A percentile compares a stretch with the other conserved stretches of the same genome.
phyloP scores from a whole-genome alignment of 1,139 yeast species.

The Scheffersomyces parashehatae region DNA sequence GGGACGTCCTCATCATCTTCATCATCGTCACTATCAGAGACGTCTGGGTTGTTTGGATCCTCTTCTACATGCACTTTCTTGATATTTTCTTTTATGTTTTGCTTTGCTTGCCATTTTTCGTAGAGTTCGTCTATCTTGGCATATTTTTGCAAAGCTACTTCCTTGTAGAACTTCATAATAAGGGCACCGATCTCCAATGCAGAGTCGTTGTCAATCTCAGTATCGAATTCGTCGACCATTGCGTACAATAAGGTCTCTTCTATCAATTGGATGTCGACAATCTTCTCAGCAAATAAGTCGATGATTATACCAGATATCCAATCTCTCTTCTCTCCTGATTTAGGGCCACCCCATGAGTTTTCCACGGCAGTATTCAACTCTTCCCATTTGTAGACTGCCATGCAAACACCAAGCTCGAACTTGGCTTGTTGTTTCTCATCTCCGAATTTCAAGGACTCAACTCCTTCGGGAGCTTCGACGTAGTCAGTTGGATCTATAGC shows the following conservation, averaged over 20 bases:
- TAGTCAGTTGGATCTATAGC: conserved; percentile 48
- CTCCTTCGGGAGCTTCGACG: conserved; percentile 42
- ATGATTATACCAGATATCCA: conserved; percentile 19
- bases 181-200: conserved; percentile 72
- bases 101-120: conserved; percentile 55
- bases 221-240: conserved; percentile 94
- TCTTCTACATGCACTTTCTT: conserved; percentile 42
- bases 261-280: conserved; percentile 73
- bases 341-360: conserved; percentile 96
- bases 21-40: conserved; percentile 45
- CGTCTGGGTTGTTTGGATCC: conserved; percentile 64
- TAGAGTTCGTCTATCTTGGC: conserved; percentile 60
- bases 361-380: conserved; percentile 89
- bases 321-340: conserved; percentile 76
- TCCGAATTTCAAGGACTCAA: conserved; percentile 46
- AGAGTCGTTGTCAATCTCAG: conserved; percentile 83
- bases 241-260: conserved; percentile 87
- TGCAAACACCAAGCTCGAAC: conserved; percentile 91
- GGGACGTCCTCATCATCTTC: conserved; percentile 43
- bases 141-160: conserved; percentile 57
- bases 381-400: conserved; percentile 89
- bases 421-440: conserved; percentile 74
- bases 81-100: conserved; percentile 30
- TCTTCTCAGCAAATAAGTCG: conserved; percentile 62
- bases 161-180: conserved; percentile 65